Conservation (phyloP, 176 grass and related monocot species). For the Panicum miliaceum region DNA sequence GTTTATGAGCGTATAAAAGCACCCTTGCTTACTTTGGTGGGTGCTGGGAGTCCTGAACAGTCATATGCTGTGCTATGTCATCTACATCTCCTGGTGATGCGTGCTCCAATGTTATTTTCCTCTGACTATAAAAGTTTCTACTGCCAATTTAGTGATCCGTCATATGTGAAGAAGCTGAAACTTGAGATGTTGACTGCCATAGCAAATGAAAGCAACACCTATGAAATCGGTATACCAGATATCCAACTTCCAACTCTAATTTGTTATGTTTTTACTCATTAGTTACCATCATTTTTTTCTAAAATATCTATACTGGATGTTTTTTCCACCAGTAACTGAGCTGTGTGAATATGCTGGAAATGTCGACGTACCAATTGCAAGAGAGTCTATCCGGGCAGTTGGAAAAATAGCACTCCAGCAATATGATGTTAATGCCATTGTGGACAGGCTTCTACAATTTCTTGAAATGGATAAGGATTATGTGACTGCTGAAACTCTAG, state of each 20-base stretch:
- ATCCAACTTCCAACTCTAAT: slow-evolving; percentile 24
- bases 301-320: slow-evolving; percentile 15
- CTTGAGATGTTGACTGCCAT: slow-evolving; percentile 99
- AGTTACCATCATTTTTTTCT: slow-evolving; percentile 28
- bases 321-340: slow-evolving; percentile 78
- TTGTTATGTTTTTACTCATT: slow-evolving; percentile 40
- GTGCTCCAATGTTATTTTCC: slow-evolving; percentile 97
- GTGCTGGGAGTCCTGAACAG: slow-evolving; percentile 97
- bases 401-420: slow-evolving; percentile 98
- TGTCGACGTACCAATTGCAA: slow-evolving; percentile 92
- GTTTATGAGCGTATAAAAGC: slow-evolving; percentile 99
- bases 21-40: slow-evolving; percentile 96
- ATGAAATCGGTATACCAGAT: slow-evolving; percentile 84
- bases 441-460: slow-evolving; percentile 98
- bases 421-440: slow-evolving; percentile 99
- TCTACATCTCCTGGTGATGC: slow-evolving; percentile 93
- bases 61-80: slow-evolving; percentile 97
- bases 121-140: slow-evolving; percentile 99
- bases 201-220: slow-evolving; percentile 99
- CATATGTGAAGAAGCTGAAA: slow-evolving; percentile 98
- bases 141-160: slow-evolving; percentile 98
- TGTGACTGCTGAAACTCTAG: slow-evolving; percentile 98
- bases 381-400: slow-evolving; percentile 96
- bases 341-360: slow-evolving; percentile 99
- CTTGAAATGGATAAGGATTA: slow-evolving; percentile 99